Evolutionary conservation across 78 protist genomes (phyloP).

Genomic region (Capsaspora owczarzaki): DNA sequence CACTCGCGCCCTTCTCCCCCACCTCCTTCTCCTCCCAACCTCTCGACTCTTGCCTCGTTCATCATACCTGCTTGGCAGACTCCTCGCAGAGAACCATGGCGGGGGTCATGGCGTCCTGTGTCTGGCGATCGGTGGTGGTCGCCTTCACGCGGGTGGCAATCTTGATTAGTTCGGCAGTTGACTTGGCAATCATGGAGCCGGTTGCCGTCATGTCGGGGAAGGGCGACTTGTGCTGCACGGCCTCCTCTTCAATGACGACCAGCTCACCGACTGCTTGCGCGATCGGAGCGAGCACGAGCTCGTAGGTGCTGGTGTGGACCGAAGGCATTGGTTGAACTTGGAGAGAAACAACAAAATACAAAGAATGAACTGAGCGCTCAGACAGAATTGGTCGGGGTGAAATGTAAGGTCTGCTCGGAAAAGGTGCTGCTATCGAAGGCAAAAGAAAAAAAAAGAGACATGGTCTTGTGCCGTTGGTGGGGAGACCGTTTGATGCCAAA

Average conservation of each 20-base stretch:
- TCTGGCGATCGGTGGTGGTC: not conserved
- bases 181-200: not conserved
- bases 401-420: too few species aligned
- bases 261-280: not conserved
- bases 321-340: too few species aligned
- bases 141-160: not conserved
- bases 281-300: not conserved
- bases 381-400: too few species aligned
- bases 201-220: not conserved
- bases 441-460: too few species aligned
- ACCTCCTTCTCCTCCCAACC: too few species aligned
- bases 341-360: too few species aligned
- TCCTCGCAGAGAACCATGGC: not conserved
- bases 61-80: not conserved
- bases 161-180: not conserved
- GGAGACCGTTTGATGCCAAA: too few species aligned
- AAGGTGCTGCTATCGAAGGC: too few species aligned
- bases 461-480: too few species aligned
- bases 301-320: not conserved
- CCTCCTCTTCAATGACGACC: not conserved
- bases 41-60: too few species aligned
- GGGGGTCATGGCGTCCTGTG: not conserved
- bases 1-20: too few species aligned
- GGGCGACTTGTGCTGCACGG: not conserved
- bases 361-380: too few species aligned